Conservation (phyloP, 495 filamentous ascomycete genomes). For the Penicillium egyptiacum region DNA sequence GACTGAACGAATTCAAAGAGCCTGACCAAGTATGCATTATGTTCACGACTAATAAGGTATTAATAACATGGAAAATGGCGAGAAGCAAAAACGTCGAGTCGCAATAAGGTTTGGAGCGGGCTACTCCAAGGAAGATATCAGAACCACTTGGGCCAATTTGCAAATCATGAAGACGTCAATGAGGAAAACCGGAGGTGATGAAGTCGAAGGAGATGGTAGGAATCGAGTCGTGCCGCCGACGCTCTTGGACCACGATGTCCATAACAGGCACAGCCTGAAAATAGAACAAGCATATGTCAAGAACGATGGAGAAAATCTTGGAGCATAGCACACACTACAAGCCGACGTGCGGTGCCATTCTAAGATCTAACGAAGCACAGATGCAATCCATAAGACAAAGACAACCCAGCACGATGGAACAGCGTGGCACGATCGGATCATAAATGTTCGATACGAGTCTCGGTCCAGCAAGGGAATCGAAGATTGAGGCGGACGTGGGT, state of each 20-base stretch:
- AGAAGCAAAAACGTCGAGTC: neutral
- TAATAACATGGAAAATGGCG: constrained; percentile 5
- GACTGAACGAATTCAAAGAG: neutral
- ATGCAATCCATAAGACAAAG: neutral
- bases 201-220: neutral
- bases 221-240: neutral
- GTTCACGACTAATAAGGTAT: constrained; percentile 13
- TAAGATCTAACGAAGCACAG: neutral
- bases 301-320: neutral
- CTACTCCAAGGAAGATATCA: neutral
- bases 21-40: constrained; percentile 8
- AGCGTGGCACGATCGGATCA: neutral
- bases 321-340: neutral
- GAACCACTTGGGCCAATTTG: constrained; percentile 3
- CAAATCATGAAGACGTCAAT: constrained; percentile 17
- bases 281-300: neutral
- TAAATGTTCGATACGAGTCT: constrained; percentile 8
- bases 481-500: neutral
- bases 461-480: constrained; percentile 26
- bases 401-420: neutral
- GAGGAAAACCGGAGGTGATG: neutral
- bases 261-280: neutral
- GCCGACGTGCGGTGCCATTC: neutral
- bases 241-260: neutral
- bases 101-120: neutral